These are phyloP conservation scores for Apiotrichum sp. DNA, from an alignment of 1,284 basidiomycete genomes.

Conservation along the genomic window DNA sequence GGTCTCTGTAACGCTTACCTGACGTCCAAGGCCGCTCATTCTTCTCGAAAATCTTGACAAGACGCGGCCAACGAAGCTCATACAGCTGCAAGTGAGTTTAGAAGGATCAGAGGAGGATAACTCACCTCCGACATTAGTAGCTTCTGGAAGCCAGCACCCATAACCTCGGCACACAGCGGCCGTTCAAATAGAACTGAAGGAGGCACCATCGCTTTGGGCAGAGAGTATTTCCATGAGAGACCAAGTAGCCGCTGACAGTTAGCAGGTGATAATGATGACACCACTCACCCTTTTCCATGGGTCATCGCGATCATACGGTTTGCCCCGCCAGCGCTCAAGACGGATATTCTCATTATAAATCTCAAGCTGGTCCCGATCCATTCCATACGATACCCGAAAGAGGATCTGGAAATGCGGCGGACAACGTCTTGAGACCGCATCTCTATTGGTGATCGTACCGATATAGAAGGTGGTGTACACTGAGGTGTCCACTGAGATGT, in stretches of 20 bases:
- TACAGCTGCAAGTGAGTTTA: conserved; percentile 55
- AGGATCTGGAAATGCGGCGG: conserved; percentile 62
- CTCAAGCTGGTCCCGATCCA: conserved; percentile 60
- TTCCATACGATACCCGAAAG: conserved; percentile 68
- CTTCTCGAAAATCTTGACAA: conserved; percentile 59
- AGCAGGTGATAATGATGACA: not conserved
- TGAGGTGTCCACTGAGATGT: conserved; percentile 58
- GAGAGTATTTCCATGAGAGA: conserved; percentile 55
- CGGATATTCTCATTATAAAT: conserved; percentile 61
- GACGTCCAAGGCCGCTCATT: conserved; percentile 60
- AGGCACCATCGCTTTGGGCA: conserved; percentile 51
- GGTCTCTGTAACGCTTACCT: conserved; percentile 31
- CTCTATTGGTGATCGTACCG: conserved; percentile 47
- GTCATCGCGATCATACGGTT: conserved; percentile 33
- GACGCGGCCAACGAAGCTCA: conserved; percentile 72
- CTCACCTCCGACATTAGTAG: conserved; percentile 55
- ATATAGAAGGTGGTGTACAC: conserved; percentile 74
- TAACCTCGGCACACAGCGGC: conserved; percentile 66
- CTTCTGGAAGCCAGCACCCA: conserved; percentile 74
- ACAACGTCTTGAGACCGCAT: conserved; percentile 13
- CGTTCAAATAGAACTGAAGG: conserved; percentile 59
- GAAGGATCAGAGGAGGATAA: not conserved
- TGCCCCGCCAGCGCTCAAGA: conserved; percentile 42
- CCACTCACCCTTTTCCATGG: conserved; percentile 32
- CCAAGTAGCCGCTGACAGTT: conserved; percentile 26